Evolutionary conservation across 1,284 basidiomycete genomes (phyloP).

Genomic region (Porogramme epimiltina): DNA sequence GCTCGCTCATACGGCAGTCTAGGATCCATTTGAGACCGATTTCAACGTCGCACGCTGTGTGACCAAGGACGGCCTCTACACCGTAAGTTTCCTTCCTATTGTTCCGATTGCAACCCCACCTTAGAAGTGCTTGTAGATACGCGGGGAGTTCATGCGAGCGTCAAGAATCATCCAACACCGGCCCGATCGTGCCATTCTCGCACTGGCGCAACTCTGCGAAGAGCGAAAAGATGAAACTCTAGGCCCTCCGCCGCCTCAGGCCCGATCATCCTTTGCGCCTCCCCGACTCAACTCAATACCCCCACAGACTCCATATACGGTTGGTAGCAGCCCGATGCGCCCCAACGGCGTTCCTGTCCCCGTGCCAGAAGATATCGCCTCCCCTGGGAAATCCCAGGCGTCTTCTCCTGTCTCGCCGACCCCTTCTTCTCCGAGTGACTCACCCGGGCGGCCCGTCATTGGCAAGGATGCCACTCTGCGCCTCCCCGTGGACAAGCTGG

Average conservation of each 20-base stretch:
- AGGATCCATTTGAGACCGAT: slow-evolving; percentile 96
- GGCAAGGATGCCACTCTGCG: slow-evolving; percentile 37
- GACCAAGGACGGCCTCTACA: slow-evolving; percentile 94
- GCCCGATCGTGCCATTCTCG: slow-evolving; percentile 80
- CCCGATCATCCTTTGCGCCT: slow-evolving; percentile 53
- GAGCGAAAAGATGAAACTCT: slow-evolving; percentile 68
- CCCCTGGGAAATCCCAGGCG: slow-evolving; percentile 15
- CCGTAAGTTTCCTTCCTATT: slow-evolving; percentile 50
- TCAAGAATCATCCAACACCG: slow-evolving; percentile 79
- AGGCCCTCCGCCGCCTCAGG: slow-evolving; percentile 38
- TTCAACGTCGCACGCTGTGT: slow-evolving; percentile 98
- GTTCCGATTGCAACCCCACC: neutral
- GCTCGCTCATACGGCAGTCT: slow-evolving; percentile 15
- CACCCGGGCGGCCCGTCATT: slow-evolving; percentile 22
- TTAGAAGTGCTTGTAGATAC: slow-evolving; percentile 63
- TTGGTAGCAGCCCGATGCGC: slow-evolving; percentile 61
- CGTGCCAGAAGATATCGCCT: slow-evolving; percentile 48
- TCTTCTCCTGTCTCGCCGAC: slow-evolving; percentile 17
- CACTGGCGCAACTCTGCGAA: slow-evolving; percentile 83
- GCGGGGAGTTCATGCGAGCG: slow-evolving; percentile 98
- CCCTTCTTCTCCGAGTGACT: slow-evolving; percentile 26
- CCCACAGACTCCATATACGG: slow-evolving; percentile 68
- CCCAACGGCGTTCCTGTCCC: slow-evolving; percentile 43
- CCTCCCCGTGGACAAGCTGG: slow-evolving; percentile 41
- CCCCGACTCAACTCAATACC: slow-evolving; percentile 58